phyloP scores from a whole-genome alignment of 495 filamentous ascomycete species.

The Apiosordaria backusii region DNA sequence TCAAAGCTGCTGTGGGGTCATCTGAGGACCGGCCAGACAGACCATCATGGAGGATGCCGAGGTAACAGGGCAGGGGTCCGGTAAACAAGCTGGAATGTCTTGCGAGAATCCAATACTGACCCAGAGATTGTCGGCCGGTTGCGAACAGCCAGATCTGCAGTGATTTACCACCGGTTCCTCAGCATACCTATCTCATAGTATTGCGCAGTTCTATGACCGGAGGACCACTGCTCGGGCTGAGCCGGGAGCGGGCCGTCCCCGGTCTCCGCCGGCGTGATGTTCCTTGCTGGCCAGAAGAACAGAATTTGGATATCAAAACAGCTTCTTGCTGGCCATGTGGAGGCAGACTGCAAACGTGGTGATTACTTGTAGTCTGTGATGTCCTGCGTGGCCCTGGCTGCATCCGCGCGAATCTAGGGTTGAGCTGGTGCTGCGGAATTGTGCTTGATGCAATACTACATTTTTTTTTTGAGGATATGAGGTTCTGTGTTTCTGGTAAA shows the following conservation, averaged over 20 bases:
- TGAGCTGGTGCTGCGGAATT: not conserved
- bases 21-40: conserved; percentile 7
- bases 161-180: not conserved
- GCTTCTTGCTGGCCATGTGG: not conserved
- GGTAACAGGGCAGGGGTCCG: not conserved
- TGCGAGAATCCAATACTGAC: not conserved
- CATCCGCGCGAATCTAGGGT: not conserved
- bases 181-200: no score
- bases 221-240: conserved; percentile 6
- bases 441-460: not conserved
- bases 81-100: not conserved
- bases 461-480: not conserved
- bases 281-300: not conserved
- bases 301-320: not conserved
- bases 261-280: conserved; percentile 3
- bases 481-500: not conserved
- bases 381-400: not conserved
- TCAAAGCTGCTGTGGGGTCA: conserved; percentile 19
- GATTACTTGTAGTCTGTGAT: not conserved
- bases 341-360: not conserved
- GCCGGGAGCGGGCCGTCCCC: conserved; percentile 31
- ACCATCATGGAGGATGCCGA: not conserved
- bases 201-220: not conserved
- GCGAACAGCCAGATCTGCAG: not conserved
- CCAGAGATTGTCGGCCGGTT: not conserved